phyloP scores from a whole-genome alignment of 495 filamentous ascomycete genomes.

The Oidiodendron maius region DNA sequence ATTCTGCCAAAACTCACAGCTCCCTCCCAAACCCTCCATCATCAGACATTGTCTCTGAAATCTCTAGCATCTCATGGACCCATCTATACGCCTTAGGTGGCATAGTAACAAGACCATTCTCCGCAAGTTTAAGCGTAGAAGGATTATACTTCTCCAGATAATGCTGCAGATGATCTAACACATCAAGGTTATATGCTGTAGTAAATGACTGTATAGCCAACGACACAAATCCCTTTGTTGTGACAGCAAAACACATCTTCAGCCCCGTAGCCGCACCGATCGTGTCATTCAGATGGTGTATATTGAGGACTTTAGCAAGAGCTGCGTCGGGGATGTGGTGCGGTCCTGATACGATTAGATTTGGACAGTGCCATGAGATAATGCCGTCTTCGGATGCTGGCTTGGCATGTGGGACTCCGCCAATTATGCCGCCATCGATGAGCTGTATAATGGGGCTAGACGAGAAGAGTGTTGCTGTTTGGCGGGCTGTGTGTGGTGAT shows the following conservation, averaged over 20 bases:
- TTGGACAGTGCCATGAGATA: slow-evolving; percentile 44
- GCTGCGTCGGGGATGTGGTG: slow-evolving; percentile 16
- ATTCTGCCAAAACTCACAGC: slow-evolving; percentile 34
- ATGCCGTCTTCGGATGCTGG: background rate
- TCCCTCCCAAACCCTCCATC: slow-evolving; percentile 54
- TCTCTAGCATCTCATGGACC: slow-evolving; percentile 72
- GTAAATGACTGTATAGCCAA: slow-evolving; percentile 63
- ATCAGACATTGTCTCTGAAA: slow-evolving; percentile 53
- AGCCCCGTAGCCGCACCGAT: slow-evolving; percentile 61
- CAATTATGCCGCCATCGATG: slow-evolving; percentile 70
- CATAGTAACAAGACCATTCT: slow-evolving; percentile 45
- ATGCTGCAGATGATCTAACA: slow-evolving; percentile 48
- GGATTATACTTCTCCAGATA: slow-evolving; percentile 50
- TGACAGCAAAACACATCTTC: slow-evolving; percentile 67
- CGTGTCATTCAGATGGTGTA: slow-evolving; percentile 41
- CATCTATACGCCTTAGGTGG: slow-evolving; percentile 64
- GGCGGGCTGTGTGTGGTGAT: slow-evolving; percentile 41
- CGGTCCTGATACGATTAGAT: slow-evolving; percentile 59
- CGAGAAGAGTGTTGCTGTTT: slow-evolving; percentile 39
- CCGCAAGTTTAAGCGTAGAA: slow-evolving; percentile 33
- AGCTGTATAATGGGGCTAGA: slow-evolving; percentile 33
- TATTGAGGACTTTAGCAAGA: slow-evolving; percentile 39
- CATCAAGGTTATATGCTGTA: slow-evolving; percentile 53
- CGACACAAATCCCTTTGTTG: slow-evolving; percentile 64
- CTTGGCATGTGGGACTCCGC: slow-evolving; percentile 40